A percentile compares a stretch with the other conserved stretches of the same genome.
Conservation (phyloP, 1,284 basidiomycete genomes). For the Microbotryum lychnidis-dioicae region DNA sequence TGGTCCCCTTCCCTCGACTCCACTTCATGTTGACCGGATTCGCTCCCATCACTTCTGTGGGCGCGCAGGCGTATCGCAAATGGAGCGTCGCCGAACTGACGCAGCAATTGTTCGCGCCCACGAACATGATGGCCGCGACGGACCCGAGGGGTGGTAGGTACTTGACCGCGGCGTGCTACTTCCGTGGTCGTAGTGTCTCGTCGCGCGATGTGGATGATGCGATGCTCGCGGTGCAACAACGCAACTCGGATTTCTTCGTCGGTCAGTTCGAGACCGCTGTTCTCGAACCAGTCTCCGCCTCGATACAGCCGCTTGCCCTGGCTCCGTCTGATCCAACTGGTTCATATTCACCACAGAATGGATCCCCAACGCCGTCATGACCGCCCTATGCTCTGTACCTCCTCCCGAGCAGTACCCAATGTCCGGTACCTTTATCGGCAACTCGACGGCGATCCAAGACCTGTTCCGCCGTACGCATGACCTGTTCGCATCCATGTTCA, state of each 20-base stretch:
- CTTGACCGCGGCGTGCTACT: conserved; percentile 77
- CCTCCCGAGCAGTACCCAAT: conserved; percentile 59
- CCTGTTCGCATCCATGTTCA: conserved; percentile 75
- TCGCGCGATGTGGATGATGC: conserved; percentile 60
- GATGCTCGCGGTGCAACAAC: conserved; percentile 33
- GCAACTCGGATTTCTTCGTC: conserved; percentile 95
- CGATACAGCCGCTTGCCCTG: conserved; percentile 32
- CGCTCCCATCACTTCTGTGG: conserved; percentile 65
- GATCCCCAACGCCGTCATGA: conserved; percentile 55
- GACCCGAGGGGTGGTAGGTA: conserved; percentile 63
- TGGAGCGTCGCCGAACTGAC: conserved; percentile 58
- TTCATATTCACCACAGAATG: conserved; percentile 42
- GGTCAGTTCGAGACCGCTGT: conserved; percentile 43
- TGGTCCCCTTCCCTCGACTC: conserved; percentile 84
- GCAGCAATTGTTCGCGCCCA: conserved; percentile 65
- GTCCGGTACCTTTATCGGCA: conserved; percentile 69
- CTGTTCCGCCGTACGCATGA: conserved; percentile 71
- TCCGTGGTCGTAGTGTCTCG: conserved; percentile 60
- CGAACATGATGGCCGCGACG: conserved; percentile 72
- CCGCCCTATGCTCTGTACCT: conserved; percentile 52
- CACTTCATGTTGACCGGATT: conserved; percentile 87
- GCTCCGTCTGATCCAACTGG: conserved; percentile 33
- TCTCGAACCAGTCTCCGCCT: too few relatives aligned
- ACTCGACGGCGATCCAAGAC: conserved; percentile 60
- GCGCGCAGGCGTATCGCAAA: conserved; percentile 52